phyloP scores from a whole-genome alignment of 768 basidiomycete species.

The Mycena crocata region DNA sequence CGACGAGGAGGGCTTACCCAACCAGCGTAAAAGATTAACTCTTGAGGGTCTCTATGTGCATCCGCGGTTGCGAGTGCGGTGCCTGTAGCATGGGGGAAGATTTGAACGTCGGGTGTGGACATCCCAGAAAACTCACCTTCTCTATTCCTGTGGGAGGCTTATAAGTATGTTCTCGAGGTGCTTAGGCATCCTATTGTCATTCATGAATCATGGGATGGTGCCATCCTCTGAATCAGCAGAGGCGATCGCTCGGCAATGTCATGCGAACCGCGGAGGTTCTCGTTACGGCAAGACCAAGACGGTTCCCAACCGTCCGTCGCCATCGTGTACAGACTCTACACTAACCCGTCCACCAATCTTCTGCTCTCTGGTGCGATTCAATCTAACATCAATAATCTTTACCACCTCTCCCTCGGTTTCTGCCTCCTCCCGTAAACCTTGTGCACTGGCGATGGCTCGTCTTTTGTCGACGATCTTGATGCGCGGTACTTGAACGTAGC shows the following conservation, averaged over 20 bases:
- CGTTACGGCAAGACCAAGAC: slow-evolving; percentile 48
- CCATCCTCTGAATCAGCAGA: too few species aligned
- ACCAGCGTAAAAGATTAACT: slow-evolving; percentile 69
- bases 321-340: slow-evolving; percentile 22
- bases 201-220: background rate
- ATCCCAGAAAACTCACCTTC: background rate
- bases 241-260: too few species aligned
- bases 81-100: slow-evolving; percentile 70
- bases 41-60: slow-evolving; percentile 62
- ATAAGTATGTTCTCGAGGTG: background rate
- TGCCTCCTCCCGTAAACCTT: slow-evolving; percentile 41
- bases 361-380: slow-evolving; percentile 46
- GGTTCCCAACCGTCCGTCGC: slow-evolving; percentile 39
- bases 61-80: slow-evolving; percentile 62
- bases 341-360: slow-evolving; percentile 31
- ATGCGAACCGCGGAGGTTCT: too few species aligned
- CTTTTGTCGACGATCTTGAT: slow-evolving; percentile 70
- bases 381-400: slow-evolving; percentile 64
- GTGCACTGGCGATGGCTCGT: slow-evolving; percentile 45
- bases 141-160: background rate
- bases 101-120: slow-evolving; percentile 41
- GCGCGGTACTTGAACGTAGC: slow-evolving; percentile 69
- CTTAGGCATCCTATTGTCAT: slow-evolving; percentile 16
- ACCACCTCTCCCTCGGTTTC: slow-evolving; percentile 60
- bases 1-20: slow-evolving; percentile 62